Evolutionary conservation across 768 basidiomycete species (phyloP).

Genomic region (Cystofilobasidium bisporidii): DNA sequence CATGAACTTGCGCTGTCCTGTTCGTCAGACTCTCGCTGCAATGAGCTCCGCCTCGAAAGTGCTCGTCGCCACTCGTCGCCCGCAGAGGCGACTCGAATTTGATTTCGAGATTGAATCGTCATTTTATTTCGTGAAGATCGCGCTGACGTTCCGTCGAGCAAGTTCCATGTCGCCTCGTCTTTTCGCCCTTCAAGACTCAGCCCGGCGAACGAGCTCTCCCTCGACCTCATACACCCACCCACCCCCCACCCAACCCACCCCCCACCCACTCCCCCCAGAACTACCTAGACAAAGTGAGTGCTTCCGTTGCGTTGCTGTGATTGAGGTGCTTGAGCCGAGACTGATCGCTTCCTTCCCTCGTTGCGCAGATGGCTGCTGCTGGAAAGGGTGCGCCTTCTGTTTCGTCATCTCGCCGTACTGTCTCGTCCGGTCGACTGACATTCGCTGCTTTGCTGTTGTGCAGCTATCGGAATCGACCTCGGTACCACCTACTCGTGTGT

Average conservation of each 20-base stretch:
- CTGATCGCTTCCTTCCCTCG: neutral
- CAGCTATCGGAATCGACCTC: constrained; percentile 28
- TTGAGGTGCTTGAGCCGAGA: neutral
- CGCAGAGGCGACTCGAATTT: no score
- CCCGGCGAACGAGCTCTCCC: neutral
- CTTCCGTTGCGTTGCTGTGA: neutral
- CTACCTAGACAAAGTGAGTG: neutral
- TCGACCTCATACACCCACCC: constrained; percentile 6
- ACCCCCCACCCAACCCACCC: neutral
- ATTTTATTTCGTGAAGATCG: no score
- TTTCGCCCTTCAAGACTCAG: neutral
- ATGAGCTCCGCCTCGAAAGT: no score
- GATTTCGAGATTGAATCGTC: no score
- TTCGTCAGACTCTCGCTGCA: no score
- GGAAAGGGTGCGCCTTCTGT: neutral
- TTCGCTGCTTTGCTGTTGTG: neutral
- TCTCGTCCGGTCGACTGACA: neutral
- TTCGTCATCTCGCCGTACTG: neutral
- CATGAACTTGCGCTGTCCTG: no score
- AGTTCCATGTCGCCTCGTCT: neutral
- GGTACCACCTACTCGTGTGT: constrained; percentile 45
- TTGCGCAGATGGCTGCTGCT: constrained; percentile 3
- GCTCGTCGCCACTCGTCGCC: no score
- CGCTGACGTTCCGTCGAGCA: neutral
- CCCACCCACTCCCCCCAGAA: neutral